Evolutionary conservation across 441 rosid genomes (phyloP), one percentile per base, ranked within the genome.

Genomic region (Macaranga tanarius): DNA sequence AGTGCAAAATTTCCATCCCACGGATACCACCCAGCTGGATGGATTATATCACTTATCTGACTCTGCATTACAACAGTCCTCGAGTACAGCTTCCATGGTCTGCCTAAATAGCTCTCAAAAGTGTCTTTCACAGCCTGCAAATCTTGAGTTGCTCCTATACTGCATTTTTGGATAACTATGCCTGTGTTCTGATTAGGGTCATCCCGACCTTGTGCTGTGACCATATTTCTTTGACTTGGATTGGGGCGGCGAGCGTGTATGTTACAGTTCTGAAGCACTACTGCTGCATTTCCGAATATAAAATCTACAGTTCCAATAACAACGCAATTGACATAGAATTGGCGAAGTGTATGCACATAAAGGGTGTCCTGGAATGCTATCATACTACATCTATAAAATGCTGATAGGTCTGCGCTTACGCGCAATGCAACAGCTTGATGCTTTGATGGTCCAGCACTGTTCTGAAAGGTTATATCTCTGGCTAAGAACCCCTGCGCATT

Each of bases 71-170:
- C 61, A 1, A 92, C 62, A 12, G 97, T 80, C 73, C 97, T 86
- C 1, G 97, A 92, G 56, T 79, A 88, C 6, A 42, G 62, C 79
- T 92, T 92, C 98, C 98, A 92, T 0, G 97, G 98, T 70, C 97
- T 75, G 22, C 98, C 98, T 12, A 92, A 82, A 76, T 84, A 92
- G 5, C 91, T 74, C 20, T 67, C 48, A 15, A 90, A 83, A 2
- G 84, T 74, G 78, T 78, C 84, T 45, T 75, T 70, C 38, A 56
- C 76, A 2, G 84, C 82, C 16, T 76, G 55, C 44, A 89, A 78
- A 42, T 90, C 96, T 22, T 71, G 31, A 28, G 88, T 91, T 9
- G 91, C 93, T 0, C 86, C 73, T 26, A 92, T 87, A 23, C 86
- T 88, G 89, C 96, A 89, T 76, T 83, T 87, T 31, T 92, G 96